Evolutionary conservation across 192 early-diverging fungal species (phyloP), one percentile per base, ranked within the genome.

Genomic region (Bifiguratus adelaidae): DNA sequence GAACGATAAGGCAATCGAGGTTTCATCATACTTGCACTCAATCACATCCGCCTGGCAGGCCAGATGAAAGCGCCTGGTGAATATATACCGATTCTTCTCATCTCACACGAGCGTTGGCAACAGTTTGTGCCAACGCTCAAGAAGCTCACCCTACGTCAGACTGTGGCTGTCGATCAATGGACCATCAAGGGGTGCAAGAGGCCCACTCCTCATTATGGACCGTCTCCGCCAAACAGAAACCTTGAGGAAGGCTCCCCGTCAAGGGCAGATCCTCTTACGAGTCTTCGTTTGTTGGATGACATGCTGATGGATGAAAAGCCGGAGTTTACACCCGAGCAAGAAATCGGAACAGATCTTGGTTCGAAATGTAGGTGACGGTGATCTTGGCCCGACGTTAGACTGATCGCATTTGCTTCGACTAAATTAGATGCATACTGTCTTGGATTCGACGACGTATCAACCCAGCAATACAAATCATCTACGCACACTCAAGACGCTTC

Each of bases 391-490:
- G 16, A 3, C n/a, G 1, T 9, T 23, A 24, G 8, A 0, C 26
- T 20, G n/a, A 13, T 26, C 3, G 7, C n/a, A 30, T 2, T 24
- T 19, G 8, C 24, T 0, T 30, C 47, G 4, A 20, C 25, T 30
- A 38, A 15, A 26, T 40, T 38, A 61, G 59, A 34, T 44, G 59
- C 59, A 11, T 61, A 50, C 30, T 61, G 59, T 34, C 24, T 61
- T 22, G 59, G 59, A 6, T 61, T 61, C 40, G 53, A 61, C 16
- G 33, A 61, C 13, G 22, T 24, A 28, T 34, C 25, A 40, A 7
- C 37, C 18, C 37, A 7, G 1, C 16, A 15, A 40, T 6, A 40
- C 5, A 15, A 40, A 1, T 40, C 37, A n/a, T n/a, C n/a, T n/a
- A n/a, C n/a, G n/a, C n/a, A n/a, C n/a, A n/a, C n/a, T n/a, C n/a